Evolutionary conservation across 805 yeast genomes (phyloP), one percentile per base, ranked within the genome.

Genomic region (Candida nemodendra): DNA sequence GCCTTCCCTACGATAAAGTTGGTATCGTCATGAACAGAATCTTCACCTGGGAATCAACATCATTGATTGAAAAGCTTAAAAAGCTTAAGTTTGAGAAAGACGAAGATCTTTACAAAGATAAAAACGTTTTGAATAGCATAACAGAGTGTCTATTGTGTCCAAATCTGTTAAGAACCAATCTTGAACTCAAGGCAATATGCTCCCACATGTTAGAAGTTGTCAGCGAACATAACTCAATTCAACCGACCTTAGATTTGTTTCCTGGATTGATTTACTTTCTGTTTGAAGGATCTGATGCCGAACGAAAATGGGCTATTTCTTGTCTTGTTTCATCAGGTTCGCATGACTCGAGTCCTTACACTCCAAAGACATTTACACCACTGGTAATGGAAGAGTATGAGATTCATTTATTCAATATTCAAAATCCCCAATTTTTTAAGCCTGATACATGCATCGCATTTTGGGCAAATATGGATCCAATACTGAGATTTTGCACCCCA

Each of bases 191-290:
- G 34, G 36, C 45, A 6, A 39, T 62, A 1, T 74, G 74, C 44
- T 62, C 65, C 21, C 60, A 55, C 3, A 50, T 70, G 5, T 61
- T 72, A 13, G 51, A 64, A 17, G 50, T 61, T 12, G 39, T 41
- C 17, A 51, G 44, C 19, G 39, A 42, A 27, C 42, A 36, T 18
- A 25, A 25, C 8, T 32, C 44, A 12, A 38, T 45, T 8, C 31
- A 27, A 11, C 54, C 53, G 5, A 21, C 26, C 7, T 19, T 40
- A 9, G 43, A 27, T n/a, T 21, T 57, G 1, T 54, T 50, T 9
- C 79, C 89, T 0, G 85, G 84, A 2, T 38, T 72, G 6, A 55
- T 83, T 5, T 78, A 66, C 54, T 66, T 79, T 26, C 51, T 77
- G 40, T 76, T 78, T 39, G 79, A 75, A 38, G 88, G 85, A 1